Conservation (phyloP, 805 yeast species). For the Spathaspora girioi region DNA sequence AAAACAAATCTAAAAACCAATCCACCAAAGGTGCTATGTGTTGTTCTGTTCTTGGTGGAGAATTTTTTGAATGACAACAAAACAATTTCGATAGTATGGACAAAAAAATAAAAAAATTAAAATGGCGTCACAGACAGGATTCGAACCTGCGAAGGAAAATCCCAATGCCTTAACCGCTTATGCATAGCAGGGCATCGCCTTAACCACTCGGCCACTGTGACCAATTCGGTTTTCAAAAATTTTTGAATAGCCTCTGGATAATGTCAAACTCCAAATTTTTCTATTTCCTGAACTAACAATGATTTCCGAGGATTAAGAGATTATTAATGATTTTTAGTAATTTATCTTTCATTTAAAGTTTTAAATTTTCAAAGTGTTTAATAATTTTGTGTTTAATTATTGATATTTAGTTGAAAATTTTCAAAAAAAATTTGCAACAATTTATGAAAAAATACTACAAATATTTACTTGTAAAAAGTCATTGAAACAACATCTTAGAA, state of each 20-base stretch:
- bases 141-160: conserved; percentile 90
- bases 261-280: too few relatives aligned
- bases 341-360: neutral
- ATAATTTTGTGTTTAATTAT: too few relatives aligned
- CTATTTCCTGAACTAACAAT: too few relatives aligned
- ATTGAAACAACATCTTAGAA: too few relatives aligned
- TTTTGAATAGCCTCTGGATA: too few relatives aligned
- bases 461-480: too few relatives aligned
- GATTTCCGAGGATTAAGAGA: too few relatives aligned
- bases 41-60: neutral
- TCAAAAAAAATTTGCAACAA: too few relatives aligned
- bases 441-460: too few relatives aligned
- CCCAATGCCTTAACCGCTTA: conserved; percentile 41
- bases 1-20: neutral
- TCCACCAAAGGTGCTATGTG: neutral
- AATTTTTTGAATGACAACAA: neutral
- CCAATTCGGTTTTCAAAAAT: conserved; percentile 7
- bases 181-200: conserved; percentile 85
- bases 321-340: too few relatives aligned
- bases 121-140: conserved; percentile 96
- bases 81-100: neutral
- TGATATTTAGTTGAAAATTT: too few relatives aligned
- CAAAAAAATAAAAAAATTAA: conserved; percentile 33
- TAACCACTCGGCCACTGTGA: conserved; percentile 88
- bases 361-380: too few relatives aligned